Evolutionary conservation across 768 basidiomycete species (phyloP).

Genomic region (Boletus rex-veris): DNA sequence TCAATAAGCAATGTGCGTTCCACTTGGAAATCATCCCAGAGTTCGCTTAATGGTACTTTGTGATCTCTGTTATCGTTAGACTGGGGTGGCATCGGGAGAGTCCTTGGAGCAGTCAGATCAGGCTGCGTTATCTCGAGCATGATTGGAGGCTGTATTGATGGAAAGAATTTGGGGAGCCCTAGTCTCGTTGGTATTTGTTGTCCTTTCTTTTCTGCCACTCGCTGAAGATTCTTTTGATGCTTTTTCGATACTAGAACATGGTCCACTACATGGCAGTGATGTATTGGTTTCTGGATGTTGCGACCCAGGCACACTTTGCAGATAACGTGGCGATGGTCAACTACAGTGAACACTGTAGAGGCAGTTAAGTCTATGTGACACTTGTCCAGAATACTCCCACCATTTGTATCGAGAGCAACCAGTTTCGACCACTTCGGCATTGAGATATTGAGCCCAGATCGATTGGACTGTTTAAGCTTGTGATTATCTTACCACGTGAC

Average conservation of each 20-base stretch:
- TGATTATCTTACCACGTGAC: too few species aligned
- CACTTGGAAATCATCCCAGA: constrained; percentile 9
- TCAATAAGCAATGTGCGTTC: background rate
- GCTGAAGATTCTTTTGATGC: background rate
- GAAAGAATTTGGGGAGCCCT: too few species aligned
- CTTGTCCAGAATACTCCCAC: background rate
- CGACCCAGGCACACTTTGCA: background rate
- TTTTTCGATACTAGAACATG: constrained; percentile 5
- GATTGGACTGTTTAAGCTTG: too few species aligned
- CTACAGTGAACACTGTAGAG: background rate
- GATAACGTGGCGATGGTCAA: background rate
- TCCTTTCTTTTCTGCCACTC: background rate
- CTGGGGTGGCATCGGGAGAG: background rate
- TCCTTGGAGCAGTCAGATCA: background rate
- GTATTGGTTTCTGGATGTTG: background rate
- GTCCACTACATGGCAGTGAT: background rate
- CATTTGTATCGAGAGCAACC: background rate
- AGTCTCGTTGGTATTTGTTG: background rate
- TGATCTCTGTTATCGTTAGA: background rate
- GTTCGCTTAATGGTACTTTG: background rate
- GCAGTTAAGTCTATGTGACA: background rate
- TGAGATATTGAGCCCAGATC: background rate
- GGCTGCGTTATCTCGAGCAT: too few species aligned
- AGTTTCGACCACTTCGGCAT: background rate
- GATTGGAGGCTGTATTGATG: too few species aligned